phyloP scores from a whole-genome alignment of 2,329 filamentous ascomycete genomes.

The Colletotrichum melonis region DNA sequence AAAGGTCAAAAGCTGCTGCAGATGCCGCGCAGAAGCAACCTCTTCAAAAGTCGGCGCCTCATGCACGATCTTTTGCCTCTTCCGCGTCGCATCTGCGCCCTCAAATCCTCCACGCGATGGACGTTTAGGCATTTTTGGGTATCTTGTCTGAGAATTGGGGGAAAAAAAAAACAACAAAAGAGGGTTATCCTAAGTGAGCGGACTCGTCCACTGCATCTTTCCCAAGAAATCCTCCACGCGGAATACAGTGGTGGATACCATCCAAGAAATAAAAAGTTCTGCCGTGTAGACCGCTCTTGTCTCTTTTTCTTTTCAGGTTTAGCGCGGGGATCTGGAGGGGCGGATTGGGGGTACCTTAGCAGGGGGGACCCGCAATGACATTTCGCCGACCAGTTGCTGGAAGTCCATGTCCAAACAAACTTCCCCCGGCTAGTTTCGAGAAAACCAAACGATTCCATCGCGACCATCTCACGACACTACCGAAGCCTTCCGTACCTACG shows the following conservation, averaged over 20 bases:
- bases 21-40: constrained; percentile 72
- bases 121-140: constrained; percentile 57
- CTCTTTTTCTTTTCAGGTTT: constrained; percentile 1
- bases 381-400: constrained; percentile 13
- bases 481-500: not conserved
- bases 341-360: constrained; percentile 5
- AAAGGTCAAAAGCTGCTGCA: constrained; percentile 76
- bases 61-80: constrained; percentile 67
- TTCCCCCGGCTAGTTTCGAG: constrained; percentile 3
- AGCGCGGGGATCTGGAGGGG: constrained; percentile 31
- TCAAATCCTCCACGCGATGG: constrained; percentile 52
- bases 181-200: not conserved
- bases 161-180: not conserved
- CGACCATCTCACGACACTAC: not conserved
- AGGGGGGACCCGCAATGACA: constrained; percentile 30
- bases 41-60: constrained; percentile 70
- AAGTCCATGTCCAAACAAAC: not conserved
- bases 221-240: not conserved
- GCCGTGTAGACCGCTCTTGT: constrained; percentile 31
- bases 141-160: not conserved
- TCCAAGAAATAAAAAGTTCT: constrained; percentile 38
- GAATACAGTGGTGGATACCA: constrained; percentile 21
- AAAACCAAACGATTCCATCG: constrained; percentile 1
- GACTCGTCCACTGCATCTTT: not conserved
- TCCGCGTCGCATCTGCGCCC: constrained; percentile 55